These are phyloP conservation scores for Secale cereale DNA, from an alignment of 176 grass and related monocot species.

Conservation along the genomic window DNA sequence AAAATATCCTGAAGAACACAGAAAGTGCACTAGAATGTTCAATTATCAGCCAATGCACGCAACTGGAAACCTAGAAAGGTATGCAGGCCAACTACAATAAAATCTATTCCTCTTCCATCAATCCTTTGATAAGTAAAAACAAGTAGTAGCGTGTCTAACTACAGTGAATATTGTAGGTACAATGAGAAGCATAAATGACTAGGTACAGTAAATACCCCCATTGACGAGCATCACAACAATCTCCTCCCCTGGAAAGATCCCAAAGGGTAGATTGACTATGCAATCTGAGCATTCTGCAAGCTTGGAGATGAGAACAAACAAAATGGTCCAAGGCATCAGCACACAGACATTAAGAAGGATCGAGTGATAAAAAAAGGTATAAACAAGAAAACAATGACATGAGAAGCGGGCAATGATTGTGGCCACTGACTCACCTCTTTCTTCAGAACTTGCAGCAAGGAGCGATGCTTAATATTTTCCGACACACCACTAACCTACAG, in stretches of 20 bases:
- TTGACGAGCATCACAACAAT: neutral
- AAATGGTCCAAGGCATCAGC: neutral
- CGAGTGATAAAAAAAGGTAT: neutral
- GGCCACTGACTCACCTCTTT: constrained; percentile 28
- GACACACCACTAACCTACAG: constrained; percentile 29
- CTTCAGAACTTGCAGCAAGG: constrained; percentile 18
- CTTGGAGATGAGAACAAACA: neutral
- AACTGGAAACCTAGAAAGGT: neutral
- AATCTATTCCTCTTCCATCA: neutral
- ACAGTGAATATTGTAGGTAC: neutral
- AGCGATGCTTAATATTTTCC: constrained; percentile 1
- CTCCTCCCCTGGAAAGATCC: neutral
- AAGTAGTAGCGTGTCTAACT: neutral
- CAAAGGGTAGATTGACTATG: neutral
- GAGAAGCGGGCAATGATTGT: neutral
- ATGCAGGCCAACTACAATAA: neutral
- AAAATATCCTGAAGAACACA: neutral
- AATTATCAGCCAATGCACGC: neutral
- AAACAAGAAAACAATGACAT: constrained; percentile 11
- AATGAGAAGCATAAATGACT: neutral
- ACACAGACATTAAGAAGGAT: neutral
- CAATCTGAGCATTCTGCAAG: constrained; percentile 4
- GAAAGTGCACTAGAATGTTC: neutral
- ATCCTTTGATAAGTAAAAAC: neutral
- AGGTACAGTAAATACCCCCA: neutral